Evolutionary conservation across 1,139 yeast species (phyloP), one percentile per base, ranked within the genome.

Genomic region (Nakaseomyces glabratus): DNA sequence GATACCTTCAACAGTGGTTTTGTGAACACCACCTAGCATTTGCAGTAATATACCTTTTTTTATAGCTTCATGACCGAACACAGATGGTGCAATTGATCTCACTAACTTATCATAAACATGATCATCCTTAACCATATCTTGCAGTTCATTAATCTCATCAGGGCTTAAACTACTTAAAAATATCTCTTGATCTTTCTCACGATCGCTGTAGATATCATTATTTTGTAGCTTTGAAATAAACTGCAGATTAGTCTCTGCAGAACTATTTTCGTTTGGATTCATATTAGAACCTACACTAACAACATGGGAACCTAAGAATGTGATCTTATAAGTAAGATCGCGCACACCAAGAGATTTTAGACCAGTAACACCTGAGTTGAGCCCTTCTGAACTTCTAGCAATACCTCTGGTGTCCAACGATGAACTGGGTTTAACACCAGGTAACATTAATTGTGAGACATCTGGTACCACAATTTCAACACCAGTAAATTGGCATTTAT

Each of bases 401-500:
- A 69, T 65, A 31, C 77, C 77, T 36, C 78, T 65, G 34, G 70
- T 67, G 46, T 84, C 94, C 48, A 84, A 70, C 31, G 84, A 65
- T 2, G 94, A 72, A 44, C 82, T 76, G 4, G 98, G 93, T 55
- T 86, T 90, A 13, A 90, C 77, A 41, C 99, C 99, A 0, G 98
- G 98, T 30, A 93, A 66, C n/a, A 97, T 96, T 37, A 90, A 68
- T 60, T 93, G 98, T 1, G 95, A 68, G 7, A 93, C 82, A 61
- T 90, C 98, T 1, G 99, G 99, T 16, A 90, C 76, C 10, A 90
- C 98, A 41, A 93, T 86, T 54, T 86, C 93, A 1, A 95, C 82
- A 33, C 99, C 99, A 0, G 95, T 85, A 58, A 93, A 88, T 47
- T 77, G 76, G 62, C 96, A 85, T 57, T 86, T 82, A 58, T 90